Conservation (phyloP, 805 yeast species). For the Priceomyces haplophilus region DNA sequence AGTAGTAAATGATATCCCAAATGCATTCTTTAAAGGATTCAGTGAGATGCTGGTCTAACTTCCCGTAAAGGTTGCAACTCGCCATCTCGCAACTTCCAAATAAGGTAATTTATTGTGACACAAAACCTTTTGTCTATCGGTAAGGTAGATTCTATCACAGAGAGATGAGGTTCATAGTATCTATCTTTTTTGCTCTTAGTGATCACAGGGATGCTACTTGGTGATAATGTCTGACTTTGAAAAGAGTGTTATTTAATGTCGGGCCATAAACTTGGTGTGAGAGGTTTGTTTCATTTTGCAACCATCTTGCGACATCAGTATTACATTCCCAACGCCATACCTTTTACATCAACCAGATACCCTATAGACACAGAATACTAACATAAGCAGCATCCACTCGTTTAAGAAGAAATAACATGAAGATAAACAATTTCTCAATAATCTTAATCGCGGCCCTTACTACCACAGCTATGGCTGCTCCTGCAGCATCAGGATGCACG, state of each 20-base stretch:
- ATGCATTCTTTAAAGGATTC: too few species aligned
- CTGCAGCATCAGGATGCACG: slow-evolving; percentile 1
- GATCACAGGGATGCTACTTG: too few species aligned
- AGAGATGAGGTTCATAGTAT: too few species aligned
- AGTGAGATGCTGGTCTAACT: slow-evolving; percentile 1
- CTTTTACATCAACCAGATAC: too few species aligned
- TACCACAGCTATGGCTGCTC: slow-evolving; percentile 9
- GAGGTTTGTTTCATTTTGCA: background rate
- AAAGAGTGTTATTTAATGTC: too few species aligned
- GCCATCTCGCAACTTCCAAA: background rate
- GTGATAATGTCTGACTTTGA: too few species aligned
- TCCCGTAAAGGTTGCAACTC: background rate
- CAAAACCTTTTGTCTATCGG: too few species aligned
- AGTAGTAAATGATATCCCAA: too few species aligned
- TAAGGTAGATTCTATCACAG: too few species aligned
- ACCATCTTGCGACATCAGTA: background rate
- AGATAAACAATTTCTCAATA: slow-evolving; percentile 15
- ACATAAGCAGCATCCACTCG: background rate
- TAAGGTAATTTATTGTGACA: background rate
- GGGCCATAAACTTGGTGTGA: background rate
- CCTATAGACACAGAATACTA: too few species aligned
- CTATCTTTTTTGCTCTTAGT: too few species aligned
- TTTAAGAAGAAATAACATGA: slow-evolving; percentile 5
- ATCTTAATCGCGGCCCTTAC: slow-evolving; percentile 20
- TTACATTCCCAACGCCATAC: background rate